Evolutionary conservation across 1,284 basidiomycete genomes (phyloP), one percentile per base, ranked within the genome.

Genomic region (Acaromyces ingoldii): DNA sequence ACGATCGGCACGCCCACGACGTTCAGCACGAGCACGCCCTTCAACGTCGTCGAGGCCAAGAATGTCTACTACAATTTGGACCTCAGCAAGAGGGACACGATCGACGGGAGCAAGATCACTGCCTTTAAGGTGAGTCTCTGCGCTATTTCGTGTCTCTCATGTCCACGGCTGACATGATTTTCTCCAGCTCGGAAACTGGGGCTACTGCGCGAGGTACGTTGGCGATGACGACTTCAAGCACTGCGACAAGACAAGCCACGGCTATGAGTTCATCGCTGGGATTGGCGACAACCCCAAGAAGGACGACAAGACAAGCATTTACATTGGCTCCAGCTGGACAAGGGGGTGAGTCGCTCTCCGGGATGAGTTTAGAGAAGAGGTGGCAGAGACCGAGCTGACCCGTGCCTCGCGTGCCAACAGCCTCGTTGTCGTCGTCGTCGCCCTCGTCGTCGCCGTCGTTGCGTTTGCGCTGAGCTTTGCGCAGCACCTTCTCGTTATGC

Each of bases 281-380:
- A 22, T 33, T 11, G 24, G 25, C 28, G 33, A 37, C 19, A 34
- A 36, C 6, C 1, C 30, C 13, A 19, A 17, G 25, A 13, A 46
- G 10, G 26, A 33, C 24, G 3, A 13, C 26, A 29, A 34, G 10
- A 17, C 19, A 19, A 10, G 17, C 19, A 37, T 37, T 6, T 53
- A 52, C 29, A 53, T 53, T 24, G 46, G 37, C 6, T n/a, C 13
- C 2, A 34, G 28, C 13, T 53, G 51, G 51, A 53, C 51, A 4
- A 43, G 51, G 10, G 46, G 46, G 25, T 47, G 11, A 13, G 10
- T 5, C 11, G 5, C 9, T 25, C 7, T 7, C 13, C 17, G 24
- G 24, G 13, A 9, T 21, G 7, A 6, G 6, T 7, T 40, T 19
- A 9, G 9, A 9, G 7, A 9, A n/a, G 17, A 9, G 24, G 9